Evolutionary conservation across 1,284 basidiomycete genomes (phyloP).

Genomic region (Schizophyllum commune): DNA sequence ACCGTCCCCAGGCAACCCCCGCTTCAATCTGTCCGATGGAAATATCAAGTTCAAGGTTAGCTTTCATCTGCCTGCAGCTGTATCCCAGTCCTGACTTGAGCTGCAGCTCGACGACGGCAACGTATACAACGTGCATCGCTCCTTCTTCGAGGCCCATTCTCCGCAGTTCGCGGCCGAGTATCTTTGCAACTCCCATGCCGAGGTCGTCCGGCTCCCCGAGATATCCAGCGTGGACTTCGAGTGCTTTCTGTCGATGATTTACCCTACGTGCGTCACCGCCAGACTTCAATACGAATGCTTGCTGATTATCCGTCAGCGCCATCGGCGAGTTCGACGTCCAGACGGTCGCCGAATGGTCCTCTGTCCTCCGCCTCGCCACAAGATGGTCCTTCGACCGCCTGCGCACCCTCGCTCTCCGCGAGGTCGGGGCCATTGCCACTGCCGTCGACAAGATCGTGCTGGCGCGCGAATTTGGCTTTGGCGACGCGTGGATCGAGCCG

Average conservation of each 20-base stretch:
- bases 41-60: neutral
- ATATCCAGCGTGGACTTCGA: conserved; percentile 21
- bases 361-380: conserved; percentile 26
- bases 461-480: conserved; percentile 22
- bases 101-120: conserved; percentile 17
- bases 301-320: conserved; percentile 15
- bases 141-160: conserved; percentile 26
- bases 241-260: conserved; percentile 24
- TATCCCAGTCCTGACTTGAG: no score
- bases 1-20: neutral
- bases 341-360: conserved; percentile 29
- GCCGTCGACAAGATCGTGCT: conserved; percentile 28
- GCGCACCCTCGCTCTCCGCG: conserved; percentile 24
- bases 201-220: conserved; percentile 12
- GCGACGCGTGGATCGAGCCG: conserved; percentile 24
- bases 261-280: conserved; percentile 14
- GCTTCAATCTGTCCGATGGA: neutral
- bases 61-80: no score
- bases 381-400: conserved; percentile 26
- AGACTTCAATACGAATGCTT: neutral
- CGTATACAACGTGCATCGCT: conserved; percentile 21
- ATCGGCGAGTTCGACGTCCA: conserved; percentile 21
- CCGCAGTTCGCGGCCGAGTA: conserved; percentile 20
- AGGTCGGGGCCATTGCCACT: conserved; percentile 19
- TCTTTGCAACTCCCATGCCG: neutral